Base-by-base conservation (phyloP, 495 filamentous ascomycete genomes). In the Hypomontagnella submonticulosa region DNA sequence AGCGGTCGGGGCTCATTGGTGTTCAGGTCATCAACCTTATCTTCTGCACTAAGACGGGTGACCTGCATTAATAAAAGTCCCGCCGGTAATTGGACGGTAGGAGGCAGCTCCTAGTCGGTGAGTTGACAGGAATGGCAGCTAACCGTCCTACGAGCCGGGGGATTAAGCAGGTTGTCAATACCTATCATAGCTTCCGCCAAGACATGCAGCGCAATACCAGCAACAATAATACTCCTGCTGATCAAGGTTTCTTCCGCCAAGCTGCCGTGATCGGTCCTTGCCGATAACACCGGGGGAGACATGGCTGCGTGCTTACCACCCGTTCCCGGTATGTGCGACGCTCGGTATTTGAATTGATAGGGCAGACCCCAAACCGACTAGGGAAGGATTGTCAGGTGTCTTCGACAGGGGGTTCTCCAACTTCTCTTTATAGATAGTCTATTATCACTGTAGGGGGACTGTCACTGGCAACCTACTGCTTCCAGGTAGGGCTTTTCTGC, bases 381-480 rank as follows among this genome's bases (percentile, higher is more conserved):
- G 33, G 59, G 11, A 55, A 63, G 7, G 48, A 48, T 63, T 68
- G 49, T 63, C 59, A 63, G 65, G 49, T 63, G 59, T 42, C 10
- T 49, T 19, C 7, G 11, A 50, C 65, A 43, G 36, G 65, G 65
- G 49, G 10, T 6, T 36, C 12, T 41, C 59, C 59, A 68, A 32
- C 65, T 68, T 68, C 65, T 68, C 48, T 48, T 68, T 68, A 41
- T 16, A 63, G 65, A 68, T 38, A 59, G 49, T 52, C 41, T 20
- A 13, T 3, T 41, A 19, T 37, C 52, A 15, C 40, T 59, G 30
- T 41, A 40, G 19, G 19, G 19, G 7, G n/a, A n/a, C 13, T 44
- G 40, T 13, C 15, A 44, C 19, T 59, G 65, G 59, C 37, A 60
- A 60, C 54, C 65, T 68, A 32, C 42, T 40, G 42, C 42, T 59